These are phyloP conservation scores for Boletus pseudopeckii DNA, from an alignment of 768 basidiomycete species.

Conservation along the genomic window DNA sequence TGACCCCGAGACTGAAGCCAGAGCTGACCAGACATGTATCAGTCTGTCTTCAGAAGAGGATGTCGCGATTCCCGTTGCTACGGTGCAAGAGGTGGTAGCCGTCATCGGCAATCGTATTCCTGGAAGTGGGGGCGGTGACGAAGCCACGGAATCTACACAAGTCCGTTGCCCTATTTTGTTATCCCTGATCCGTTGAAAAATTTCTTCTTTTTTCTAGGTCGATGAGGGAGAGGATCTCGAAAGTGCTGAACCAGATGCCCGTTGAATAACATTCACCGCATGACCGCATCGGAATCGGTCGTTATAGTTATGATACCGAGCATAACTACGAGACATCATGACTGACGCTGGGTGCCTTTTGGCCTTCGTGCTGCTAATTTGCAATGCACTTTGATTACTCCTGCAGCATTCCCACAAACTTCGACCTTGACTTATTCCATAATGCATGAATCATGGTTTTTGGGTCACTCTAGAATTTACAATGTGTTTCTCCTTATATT, in stretches of 20 bases:
- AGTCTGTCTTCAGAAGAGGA: background rate
- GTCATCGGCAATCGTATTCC: background rate
- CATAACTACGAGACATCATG: background rate
- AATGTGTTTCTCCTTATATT: constrained; percentile 8
- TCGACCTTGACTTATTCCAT: too few relatives aligned
- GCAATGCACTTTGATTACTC: background rate
- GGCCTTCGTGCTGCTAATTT: background rate
- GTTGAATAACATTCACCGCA: constrained; percentile 34
- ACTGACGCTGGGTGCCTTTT: background rate
- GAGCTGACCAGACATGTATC: background rate
- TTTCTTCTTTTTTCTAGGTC: constrained; percentile 9
- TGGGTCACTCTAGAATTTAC: constrained; percentile 12
- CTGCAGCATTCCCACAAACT: background rate
- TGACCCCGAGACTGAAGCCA: background rate
- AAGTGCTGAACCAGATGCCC: background rate
- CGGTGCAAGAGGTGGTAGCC: background rate
- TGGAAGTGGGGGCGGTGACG: background rate
- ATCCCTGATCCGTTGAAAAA: constrained; percentile 15
- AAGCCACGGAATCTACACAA: constrained; percentile 3
- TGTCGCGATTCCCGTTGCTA: background rate
- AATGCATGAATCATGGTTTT: too few relatives aligned
- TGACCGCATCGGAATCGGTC: constrained; percentile 6
- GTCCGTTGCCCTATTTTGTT: constrained; percentile 16
- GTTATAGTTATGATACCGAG: background rate
- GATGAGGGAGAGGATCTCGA: too few relatives aligned